These are phyloP conservation scores for Hyphopichia pseudoburtonii DNA, from an alignment of 1,139 yeast genomes.

Conservation along the genomic window DNA sequence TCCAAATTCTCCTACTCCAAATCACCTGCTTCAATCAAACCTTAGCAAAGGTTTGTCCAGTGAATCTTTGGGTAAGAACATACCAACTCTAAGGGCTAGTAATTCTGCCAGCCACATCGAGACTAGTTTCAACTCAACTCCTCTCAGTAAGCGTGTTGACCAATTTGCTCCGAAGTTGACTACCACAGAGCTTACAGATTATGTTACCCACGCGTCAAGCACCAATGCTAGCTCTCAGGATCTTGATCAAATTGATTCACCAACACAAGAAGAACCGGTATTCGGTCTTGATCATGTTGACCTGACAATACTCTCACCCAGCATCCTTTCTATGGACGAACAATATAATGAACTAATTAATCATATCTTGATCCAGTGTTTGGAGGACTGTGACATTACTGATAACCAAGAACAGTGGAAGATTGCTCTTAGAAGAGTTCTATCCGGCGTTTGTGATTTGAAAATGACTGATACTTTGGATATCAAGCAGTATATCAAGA, in stretches of 20 bases:
- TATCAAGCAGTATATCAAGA: conserved; percentile 81
- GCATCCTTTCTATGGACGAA: conserved; percentile 9
- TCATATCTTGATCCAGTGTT: conserved; percentile 58
- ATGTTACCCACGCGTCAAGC: not conserved
- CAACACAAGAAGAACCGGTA: not conserved
- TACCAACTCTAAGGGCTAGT: conserved; percentile 1
- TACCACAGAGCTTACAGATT: not conserved
- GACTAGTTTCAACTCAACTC: not conserved
- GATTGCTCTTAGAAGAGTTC: conserved; percentile 21
- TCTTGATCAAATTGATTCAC: not conserved
- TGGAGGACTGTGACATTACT: conserved; percentile 53
- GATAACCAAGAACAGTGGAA: conserved; percentile 47
- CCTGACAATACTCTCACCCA: not conserved
- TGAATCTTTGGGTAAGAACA: not conserved
- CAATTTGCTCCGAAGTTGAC: not conserved
- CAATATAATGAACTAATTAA: conserved; percentile 27
- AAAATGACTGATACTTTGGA: conserved; percentile 72
- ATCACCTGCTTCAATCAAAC: conserved; percentile 8
- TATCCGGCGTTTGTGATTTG: conserved; percentile 27
- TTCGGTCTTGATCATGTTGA: not conserved
- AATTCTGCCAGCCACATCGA: not conserved
- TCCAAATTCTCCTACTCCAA: conserved; percentile 15
- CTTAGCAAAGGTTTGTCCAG: conserved; percentile 10
- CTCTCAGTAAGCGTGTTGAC: not conserved
- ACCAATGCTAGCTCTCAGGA: not conserved